phyloP scores from a whole-genome alignment of 1,284 basidiomycete species.

The Sporisorium iseilematis-ciliati region DNA sequence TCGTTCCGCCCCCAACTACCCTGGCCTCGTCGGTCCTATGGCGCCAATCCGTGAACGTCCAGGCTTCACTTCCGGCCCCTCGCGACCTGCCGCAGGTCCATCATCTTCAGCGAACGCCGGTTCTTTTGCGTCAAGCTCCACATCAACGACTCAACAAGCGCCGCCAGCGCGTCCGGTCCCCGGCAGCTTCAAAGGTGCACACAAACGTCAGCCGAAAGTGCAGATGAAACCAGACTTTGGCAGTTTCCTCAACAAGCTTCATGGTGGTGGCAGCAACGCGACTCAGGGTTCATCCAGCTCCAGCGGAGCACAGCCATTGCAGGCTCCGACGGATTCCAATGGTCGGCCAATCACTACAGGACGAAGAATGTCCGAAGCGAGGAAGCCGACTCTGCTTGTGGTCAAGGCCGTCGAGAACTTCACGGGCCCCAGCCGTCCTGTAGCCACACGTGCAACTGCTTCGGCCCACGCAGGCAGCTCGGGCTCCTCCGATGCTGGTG shows the following conservation, averaged over 20 bases:
- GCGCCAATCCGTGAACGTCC: constrained; percentile 10
- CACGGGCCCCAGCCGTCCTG: constrained; percentile 23
- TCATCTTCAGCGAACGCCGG: neutral
- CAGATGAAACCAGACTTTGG: constrained; percentile 22
- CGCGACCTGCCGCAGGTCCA: constrained; percentile 4
- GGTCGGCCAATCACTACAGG: constrained; percentile 13
- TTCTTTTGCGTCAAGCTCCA: neutral
- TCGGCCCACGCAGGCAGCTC: constrained; percentile 9
- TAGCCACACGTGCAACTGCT: neutral
- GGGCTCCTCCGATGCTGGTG: constrained; percentile 27
- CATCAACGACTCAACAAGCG: constrained; percentile 1
- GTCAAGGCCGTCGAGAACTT: constrained; percentile 35
- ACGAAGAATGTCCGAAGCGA: constrained; percentile 26
- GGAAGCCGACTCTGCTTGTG: constrained; percentile 29
- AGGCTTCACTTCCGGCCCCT: neutral
- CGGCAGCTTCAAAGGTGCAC: constrained; percentile 46
- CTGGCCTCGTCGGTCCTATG: constrained; percentile 22
- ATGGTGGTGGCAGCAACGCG: neutral
- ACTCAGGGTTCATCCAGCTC: neutral
- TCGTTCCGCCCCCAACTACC: constrained; percentile 20
- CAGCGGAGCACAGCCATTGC: constrained; percentile 2
- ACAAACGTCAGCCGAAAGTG: constrained; percentile 32
- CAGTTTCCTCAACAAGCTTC: constrained; percentile 25
- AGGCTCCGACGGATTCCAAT: constrained; percentile 15
- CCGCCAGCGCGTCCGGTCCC: constrained; percentile 16